These are phyloP conservation scores for Cymodocea nodosa DNA, from an alignment of 116 monocot species.

Conservation along the genomic window DNA sequence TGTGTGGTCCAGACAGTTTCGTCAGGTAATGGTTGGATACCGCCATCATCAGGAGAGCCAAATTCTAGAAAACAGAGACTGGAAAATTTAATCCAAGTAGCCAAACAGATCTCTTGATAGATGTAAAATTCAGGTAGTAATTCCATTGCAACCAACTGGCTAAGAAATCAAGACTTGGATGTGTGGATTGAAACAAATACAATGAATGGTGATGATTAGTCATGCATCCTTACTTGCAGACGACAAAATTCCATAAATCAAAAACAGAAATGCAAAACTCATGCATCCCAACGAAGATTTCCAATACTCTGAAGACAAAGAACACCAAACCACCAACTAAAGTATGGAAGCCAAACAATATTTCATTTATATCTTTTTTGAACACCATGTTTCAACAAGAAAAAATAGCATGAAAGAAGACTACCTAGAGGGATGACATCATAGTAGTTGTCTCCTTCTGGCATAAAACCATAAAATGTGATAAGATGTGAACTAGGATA, in stretches of 20 bases:
- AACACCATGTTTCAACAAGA: too few relatives aligned
- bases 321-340: too few relatives aligned
- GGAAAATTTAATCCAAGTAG: background rate
- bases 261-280: too few relatives aligned
- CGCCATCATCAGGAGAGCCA: slow-evolving; percentile 31
- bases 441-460: slow-evolving; percentile 70
- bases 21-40: background rate
- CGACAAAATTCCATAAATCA: too few relatives aligned
- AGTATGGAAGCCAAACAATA: too few relatives aligned
- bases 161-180: too few relatives aligned
- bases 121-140: background rate
- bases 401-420: background rate
- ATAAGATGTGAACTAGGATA: slow-evolving; percentile 73
- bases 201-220: too few relatives aligned
- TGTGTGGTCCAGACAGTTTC: slow-evolving; percentile 35
- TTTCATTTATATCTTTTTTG: too few relatives aligned
- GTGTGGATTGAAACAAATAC: too few relatives aligned
- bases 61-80: slow-evolving; percentile 37
- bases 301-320: too few relatives aligned
- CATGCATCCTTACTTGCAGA: too few relatives aligned
- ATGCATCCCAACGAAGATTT: too few relatives aligned
- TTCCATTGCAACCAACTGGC: background rate
- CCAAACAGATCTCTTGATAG: background rate
- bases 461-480: slow-evolving; percentile 91
- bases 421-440: slow-evolving; percentile 91